A percentile compares a stretch with the other conserved stretches of the same genome.
These are phyloP conservation scores for Amniculicola lignicola DNA, from an alignment of 495 filamentous ascomycete genomes.

Conservation along the genomic window DNA sequence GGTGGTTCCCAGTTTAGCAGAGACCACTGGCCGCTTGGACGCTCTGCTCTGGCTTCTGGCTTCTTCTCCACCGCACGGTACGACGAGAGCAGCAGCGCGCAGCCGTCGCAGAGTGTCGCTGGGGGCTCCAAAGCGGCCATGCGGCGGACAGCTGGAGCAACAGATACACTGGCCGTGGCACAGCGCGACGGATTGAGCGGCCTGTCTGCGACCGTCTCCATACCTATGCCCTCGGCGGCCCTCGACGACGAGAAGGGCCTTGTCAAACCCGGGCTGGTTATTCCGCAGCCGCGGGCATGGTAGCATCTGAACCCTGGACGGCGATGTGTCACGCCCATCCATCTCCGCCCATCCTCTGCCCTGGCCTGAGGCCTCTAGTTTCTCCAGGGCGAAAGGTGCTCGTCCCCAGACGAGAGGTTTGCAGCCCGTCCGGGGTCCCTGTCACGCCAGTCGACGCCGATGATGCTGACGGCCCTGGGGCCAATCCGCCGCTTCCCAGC, in stretches of 20 bases:
- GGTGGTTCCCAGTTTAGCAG: too few species aligned
- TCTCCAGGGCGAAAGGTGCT: too few species aligned
- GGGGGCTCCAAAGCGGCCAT: slow-evolving; percentile 23
- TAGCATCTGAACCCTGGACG: slow-evolving; percentile 24
- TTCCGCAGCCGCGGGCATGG: slow-evolving; percentile 35
- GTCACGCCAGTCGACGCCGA: too few species aligned
- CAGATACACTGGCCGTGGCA: slow-evolving; percentile 25
- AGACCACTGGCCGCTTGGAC: too few species aligned
- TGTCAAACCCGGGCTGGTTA: slow-evolving; percentile 29
- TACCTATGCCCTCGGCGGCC: slow-evolving; percentile 1
- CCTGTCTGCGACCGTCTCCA: slow-evolving; percentile 17
- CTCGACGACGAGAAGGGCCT: slow-evolving; percentile 2
- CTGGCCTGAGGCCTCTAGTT: not conserved
- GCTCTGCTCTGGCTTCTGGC: slow-evolving; percentile 12
- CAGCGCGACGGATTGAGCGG: slow-evolving; percentile 10
- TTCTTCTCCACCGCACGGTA: slow-evolving; percentile 31
- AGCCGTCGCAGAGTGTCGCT: slow-evolving; percentile 20
- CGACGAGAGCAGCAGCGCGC: slow-evolving; percentile 26
- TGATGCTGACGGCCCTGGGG: too few species aligned
- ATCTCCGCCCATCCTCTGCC: slow-evolving; percentile 3
- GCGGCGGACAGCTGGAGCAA: slow-evolving; percentile 22
- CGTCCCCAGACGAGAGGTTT: too few species aligned
- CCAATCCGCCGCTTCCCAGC: slow-evolving; percentile 21
- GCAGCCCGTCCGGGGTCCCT: too few species aligned
- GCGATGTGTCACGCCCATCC: slow-evolving; percentile 20